Base-by-base conservation (phyloP, 1,139 yeast genomes). In the Geotrichum aggregatum region DNA sequence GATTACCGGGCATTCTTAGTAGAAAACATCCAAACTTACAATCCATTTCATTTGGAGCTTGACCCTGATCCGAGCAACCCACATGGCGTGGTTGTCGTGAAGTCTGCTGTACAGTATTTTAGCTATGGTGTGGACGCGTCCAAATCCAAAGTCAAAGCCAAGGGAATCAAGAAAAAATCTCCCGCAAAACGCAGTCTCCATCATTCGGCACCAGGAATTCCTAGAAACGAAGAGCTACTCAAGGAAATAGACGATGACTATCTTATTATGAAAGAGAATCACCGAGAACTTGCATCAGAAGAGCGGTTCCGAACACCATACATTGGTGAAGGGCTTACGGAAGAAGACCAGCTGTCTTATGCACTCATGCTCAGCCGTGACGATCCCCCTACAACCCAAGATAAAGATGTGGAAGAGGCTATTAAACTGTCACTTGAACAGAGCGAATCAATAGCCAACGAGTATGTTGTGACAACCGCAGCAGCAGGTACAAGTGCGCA, bases 51-150 rank as follows among this genome's bases (percentile, higher is more conserved):
- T 18, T 73, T 81, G 1, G 61, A 66, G 30, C 61, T 83, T 35
- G 80, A 76, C 45, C 71, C 72, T 3, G 72, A 74, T 54, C 62
- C 76, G 63, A 36, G 61, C 6, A 70, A 72, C 10, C 71, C 79
- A 1, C 74, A 74, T 54, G 91, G 89, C 1, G 63, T 82, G 1
- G 69, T 82, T 2, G 70, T 76, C 1, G 76, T 81, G 50, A 83
- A 82, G 2, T 77, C 81, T 21, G 71, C 78, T 0, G 69, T 83
- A 1, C 88, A 83, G 61, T 81, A 78, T 61, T 83, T 84, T 63
- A 80, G 79, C 58, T 76, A 80, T 66, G 92, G 91, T 4, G 73
- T 56, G 30, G 59, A 57, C 34, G 54, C 57, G 34, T 30, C 44
- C 6, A 40, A 40, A 8, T 47, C 52, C 2, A 49, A 52, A n/a